These are phyloP conservation scores for Dryas drummondii DNA, from an alignment of 306 rosid species.

Conservation along the genomic window DNA sequence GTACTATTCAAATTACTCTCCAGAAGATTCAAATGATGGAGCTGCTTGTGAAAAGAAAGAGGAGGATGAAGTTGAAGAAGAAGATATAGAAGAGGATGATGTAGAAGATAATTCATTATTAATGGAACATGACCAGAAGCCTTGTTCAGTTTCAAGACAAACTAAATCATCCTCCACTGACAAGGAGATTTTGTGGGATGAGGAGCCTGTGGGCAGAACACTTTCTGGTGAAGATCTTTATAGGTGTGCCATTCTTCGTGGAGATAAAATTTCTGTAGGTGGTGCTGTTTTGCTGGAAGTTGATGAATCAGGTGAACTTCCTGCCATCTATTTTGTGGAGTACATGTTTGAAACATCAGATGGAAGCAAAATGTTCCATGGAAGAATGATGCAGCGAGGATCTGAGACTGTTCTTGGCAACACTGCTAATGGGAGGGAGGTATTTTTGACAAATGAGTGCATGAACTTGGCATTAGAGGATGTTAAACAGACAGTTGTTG, in stretches of 20 bases:
- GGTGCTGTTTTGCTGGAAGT: constrained; percentile 63
- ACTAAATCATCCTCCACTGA: constrained; percentile 34
- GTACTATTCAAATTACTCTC: constrained; percentile 74
- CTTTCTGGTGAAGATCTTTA: constrained; percentile 53
- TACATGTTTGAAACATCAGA: constrained; percentile 71
- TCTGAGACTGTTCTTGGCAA: constrained; percentile 87
- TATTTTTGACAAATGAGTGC: constrained; percentile 84
- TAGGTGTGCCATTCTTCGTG: constrained; percentile 52
- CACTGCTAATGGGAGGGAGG: constrained; percentile 79
- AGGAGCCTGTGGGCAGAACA: constrained; percentile 53
- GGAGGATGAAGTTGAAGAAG: constrained; percentile 75
- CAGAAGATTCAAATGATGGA: constrained; percentile 55
- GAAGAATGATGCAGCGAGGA: constrained; percentile 72
- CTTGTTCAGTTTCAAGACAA: constrained; percentile 40
- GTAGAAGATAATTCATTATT: constrained; percentile 44
- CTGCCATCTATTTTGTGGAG: constrained; percentile 64
- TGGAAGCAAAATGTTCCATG: constrained; percentile 81
- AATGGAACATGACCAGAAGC: constrained; percentile 41
- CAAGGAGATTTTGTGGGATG: constrained; percentile 64
- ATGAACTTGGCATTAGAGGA: constrained; percentile 49
- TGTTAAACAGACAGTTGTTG: constrained; percentile 46
- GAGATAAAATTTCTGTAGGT: constrained; percentile 66
- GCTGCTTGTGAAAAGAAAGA: constrained; percentile 47
- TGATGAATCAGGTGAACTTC: constrained; percentile 52
- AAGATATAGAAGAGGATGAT: constrained; percentile 70